Evolutionary conservation across 192 early-diverging fungal species (phyloP), one percentile per base, ranked within the genome.

Genomic region (Phycomyces blakesleeanus): DNA sequence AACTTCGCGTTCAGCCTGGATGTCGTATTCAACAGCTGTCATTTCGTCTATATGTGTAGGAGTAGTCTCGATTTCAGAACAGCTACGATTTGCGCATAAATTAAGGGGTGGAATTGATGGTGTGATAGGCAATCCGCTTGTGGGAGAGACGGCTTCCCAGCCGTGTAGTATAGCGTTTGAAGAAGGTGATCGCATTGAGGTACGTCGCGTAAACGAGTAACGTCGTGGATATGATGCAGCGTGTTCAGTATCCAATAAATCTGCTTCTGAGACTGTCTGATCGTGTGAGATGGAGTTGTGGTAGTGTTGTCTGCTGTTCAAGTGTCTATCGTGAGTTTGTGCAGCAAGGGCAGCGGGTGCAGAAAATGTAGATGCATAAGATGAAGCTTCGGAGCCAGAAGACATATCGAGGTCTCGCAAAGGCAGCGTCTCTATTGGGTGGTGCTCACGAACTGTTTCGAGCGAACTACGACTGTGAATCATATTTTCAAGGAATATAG

Each of bases 61-160:
- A 47, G 18, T n/a, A 29, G 25, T 25, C 16, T 40, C 41, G 29
- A 14, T 12, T 12, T 25, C 25, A 1, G 27, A 34, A 41, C 62
- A 41, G 7, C 37, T 26, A 4, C n/a, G 52, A 15, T 53, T 37
- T 21, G 21, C 21, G 42, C 51, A 63, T 7, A 63, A 12, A 27
- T 38, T 27, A 53, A 40, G 60, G 12, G 68, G 68, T 22, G 68
- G 68, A 51, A 68, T 68, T 3, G 61, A 59, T n/a, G 62, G 9
- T 25, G 40, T 34, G 24, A 70, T 64, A 1, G 68, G 68, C 4
- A 59, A 26, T 20, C 55, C 61, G 3, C 59, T 68, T 0, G 67
- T 62, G 5, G 67, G 67, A 7, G 67, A 63, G 24, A 59, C 50
- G 24, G 62, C 51, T 14, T 51, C 56, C 61, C 61, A 70, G 11